phyloP scores from a whole-genome alignment of 805 yeast genomes.

The Barnettozyma botsteinii region DNA sequence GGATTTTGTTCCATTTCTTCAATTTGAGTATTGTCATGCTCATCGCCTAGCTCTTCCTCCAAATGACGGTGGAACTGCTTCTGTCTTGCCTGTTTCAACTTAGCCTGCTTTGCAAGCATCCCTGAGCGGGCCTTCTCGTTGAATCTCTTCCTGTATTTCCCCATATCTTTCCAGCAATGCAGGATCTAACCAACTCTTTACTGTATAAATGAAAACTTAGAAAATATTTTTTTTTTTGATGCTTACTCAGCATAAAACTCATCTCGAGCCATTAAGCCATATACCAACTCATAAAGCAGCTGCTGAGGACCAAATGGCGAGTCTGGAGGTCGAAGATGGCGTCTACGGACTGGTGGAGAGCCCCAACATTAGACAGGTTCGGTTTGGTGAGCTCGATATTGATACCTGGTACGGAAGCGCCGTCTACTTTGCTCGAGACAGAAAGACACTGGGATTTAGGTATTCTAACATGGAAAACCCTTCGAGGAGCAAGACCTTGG shows the following conservation, averaged over 20 bases:
- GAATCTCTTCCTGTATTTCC: conserved; percentile 72
- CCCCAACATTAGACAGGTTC: conserved; percentile 60
- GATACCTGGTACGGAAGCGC: conserved; percentile 87
- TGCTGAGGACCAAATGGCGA: conserved; percentile 12
- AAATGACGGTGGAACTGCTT: conserved; percentile 55
- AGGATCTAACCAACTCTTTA: too few relatives aligned
- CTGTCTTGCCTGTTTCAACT: conserved; percentile 59
- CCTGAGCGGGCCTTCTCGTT: conserved; percentile 86
- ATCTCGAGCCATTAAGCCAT: neutral
- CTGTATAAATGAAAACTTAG: too few relatives aligned
- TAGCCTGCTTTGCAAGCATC: conserved; percentile 72
- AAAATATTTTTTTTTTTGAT: neutral
- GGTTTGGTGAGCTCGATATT: conserved; percentile 61
- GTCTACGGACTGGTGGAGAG: conserved; percentile 56
- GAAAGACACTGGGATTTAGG: conserved; percentile 40
- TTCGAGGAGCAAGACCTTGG: conserved; percentile 8
- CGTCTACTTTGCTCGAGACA: conserved; percentile 58
- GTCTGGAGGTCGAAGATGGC: conserved; percentile 31
- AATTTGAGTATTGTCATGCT: conserved; percentile 13
- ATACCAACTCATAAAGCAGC: neutral
- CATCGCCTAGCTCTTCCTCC: conserved; percentile 34
- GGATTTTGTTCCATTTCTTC: conserved; percentile 34
- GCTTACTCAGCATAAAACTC: neutral
- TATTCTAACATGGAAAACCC: conserved; percentile 18
- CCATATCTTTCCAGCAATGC: conserved; percentile 63